Conservation (phyloP, 208 protist species). For the Trichomonas vaginalis region DNA sequence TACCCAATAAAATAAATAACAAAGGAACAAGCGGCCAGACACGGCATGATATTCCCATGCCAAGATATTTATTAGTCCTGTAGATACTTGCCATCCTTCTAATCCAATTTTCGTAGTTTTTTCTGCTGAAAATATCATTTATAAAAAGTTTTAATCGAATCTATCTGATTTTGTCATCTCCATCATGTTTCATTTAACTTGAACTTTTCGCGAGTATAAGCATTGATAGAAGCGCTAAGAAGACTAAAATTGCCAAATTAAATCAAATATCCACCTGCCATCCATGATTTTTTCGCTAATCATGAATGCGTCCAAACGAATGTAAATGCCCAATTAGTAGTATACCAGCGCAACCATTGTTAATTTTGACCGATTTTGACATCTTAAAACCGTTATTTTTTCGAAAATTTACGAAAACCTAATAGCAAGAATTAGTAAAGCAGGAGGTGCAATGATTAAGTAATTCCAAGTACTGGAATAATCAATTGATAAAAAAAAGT, state of each 20-base stretch:
- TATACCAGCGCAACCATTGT: too few species aligned
- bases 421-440: neutral
- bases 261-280: neutral
- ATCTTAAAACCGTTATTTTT: neutral
- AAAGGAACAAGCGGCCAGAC: neutral
- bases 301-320: neutral
- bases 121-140: neutral
- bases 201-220: neutral
- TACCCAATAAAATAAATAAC: neutral
- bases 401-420: neutral
- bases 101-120: neutral
- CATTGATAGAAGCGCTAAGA: neutral
- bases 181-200: neutral
- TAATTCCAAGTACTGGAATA: neutral
- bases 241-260: neutral
- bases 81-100: neutral
- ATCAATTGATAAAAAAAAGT: neutral
- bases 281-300: neutral
- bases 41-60: neutral
- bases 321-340: neutral
- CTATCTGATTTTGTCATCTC: neutral
- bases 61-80: neutral
- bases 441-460: neutral
- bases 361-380: neutral
- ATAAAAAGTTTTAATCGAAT: neutral